Evolutionary conservation across 1,284 basidiomycete genomes (phyloP), one percentile per base, ranked within the genome.

Genomic region (Ceratobasidium sp.): DNA sequence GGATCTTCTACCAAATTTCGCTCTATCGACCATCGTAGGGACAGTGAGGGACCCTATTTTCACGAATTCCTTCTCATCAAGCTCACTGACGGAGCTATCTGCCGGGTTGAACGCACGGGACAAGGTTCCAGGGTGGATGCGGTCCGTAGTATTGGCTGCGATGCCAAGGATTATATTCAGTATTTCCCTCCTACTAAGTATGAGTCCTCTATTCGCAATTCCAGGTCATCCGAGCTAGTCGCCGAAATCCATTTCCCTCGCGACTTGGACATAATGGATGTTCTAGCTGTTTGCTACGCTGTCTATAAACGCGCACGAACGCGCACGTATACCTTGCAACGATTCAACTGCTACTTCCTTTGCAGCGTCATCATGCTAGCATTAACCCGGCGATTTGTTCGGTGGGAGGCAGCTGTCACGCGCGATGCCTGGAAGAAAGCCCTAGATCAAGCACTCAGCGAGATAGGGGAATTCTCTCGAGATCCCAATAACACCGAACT

Each of bases 281-380:
- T 62, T 6, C 25, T 62, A 2, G 49, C 47, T 3, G 52, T 62
- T 21, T 62, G 59, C 36, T 62, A 52, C 9, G n/a, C 47, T 6
- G 42, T 52, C 14, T 11, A 62, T 2, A 6, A 5, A 25, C 33
- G 56, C 1, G 11, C 7, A 8, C 41, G 33, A 19, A 29, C 62
- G 3, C 39, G 39, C 1, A 33, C 7, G 1, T 67, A 67, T 16
- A 67, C 59, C 13, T n/a, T 62, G 2, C 59, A 62, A 19, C 59
- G 59, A 46, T 62, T 52, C 36, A 62, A 62, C 33, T 62, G 59
- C 36, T 62, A 62, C 33, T 62, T 62, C 49, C 23, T 62, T 7
- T 62, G 59, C 36, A 14, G 36, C 33, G 41, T 47, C 36, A 62
- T 62, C 4, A 19, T 62, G 6, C 23, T 27, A 14, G 33, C 41